Evolutionary conservation across 208 protist species (phyloP), one percentile per base, ranked within the genome.

Genomic region (Crithidia expoeki): DNA sequence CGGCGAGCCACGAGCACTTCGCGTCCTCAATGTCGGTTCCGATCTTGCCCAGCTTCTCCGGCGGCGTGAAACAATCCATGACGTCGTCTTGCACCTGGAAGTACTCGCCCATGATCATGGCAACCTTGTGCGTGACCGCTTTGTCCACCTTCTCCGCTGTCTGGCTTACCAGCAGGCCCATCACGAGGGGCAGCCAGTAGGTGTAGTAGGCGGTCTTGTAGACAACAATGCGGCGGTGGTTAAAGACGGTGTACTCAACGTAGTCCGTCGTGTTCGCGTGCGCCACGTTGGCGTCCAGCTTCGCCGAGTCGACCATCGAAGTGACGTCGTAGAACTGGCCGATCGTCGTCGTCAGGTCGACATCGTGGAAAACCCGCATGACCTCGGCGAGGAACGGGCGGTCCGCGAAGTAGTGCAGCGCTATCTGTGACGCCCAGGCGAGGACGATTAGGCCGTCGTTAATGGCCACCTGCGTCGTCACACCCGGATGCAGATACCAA

Each of bases 121-220:
- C 77, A 38, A 98, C 88, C 44, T 93, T 69, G 53, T 96, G 69
- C n/a, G 93, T 81, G 6, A 69, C 33, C 23, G 67, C 61, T 68
- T 88, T 86, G 33, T 90, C 81, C 50, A 93, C 89, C 27, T 83
- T 70, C 19, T 84, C 66, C 2, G 52, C 36, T 32, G 88, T 85
- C 44, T 85, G 89, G 49, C 79, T 88, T 49, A 98, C 86, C 71
- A 98, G 63, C 70, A 99, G 93, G n/a, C 94, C 98, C 69, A 97
- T 85, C 33, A 89, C 83, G 10, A 99, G 87, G 40, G 98, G 98
- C 16, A 99, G 81, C 74, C 98, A 98, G 87, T 99, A 99, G 25
- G 96, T 98, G 84, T 99, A 99, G 79, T 94, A 99, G 16, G 97
- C 92, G 12, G 98, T 99, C 86, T 99, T 99, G 92, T 99, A 97